A percentile compares a stretch with the other conserved stretches of the same genome.
phyloP scores from a whole-genome alignment of 2,329 filamentous ascomycete genomes.

The Aspergillus vadensis region DNA sequence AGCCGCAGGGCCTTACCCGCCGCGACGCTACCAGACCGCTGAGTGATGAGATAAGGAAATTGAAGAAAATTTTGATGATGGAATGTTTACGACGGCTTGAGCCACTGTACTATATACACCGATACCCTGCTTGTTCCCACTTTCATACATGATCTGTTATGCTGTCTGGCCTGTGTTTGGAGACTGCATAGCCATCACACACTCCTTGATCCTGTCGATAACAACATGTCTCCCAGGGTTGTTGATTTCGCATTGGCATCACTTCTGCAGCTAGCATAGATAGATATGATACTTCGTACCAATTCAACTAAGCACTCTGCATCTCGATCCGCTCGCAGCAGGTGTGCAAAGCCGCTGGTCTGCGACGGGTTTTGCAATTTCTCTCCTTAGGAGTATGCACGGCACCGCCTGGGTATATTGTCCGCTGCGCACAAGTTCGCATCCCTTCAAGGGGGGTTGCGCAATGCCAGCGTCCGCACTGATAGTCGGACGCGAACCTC shows the following conservation, averaged over 20 bases:
- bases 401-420: too few species aligned
- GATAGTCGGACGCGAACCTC: too few species aligned
- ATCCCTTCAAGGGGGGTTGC: too few species aligned
- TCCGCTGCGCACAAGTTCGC: too few species aligned
- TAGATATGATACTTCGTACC: not conserved
- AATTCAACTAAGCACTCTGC: not conserved
- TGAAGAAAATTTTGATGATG: not conserved
- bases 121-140: slow-evolving; percentile 5
- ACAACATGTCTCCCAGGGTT: not conserved
- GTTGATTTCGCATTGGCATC: not conserved
- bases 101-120: not conserved
- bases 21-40: not conserved
- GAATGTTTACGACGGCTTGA: slow-evolving; percentile 2
- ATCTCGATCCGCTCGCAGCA: not conserved
- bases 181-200: not conserved
- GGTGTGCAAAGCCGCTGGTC: too few species aligned
- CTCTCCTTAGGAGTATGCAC: too few species aligned
- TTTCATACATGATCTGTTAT: not conserved
- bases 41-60: not conserved
- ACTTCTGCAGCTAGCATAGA: not conserved
- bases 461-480: too few species aligned
- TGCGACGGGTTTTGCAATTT: too few species aligned
- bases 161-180: not conserved
- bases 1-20: not conserved
- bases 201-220: not conserved